Base-by-base conservation (phyloP, 2,329 filamentous ascomycete genomes). In the Aspergillus jensenii region DNA sequence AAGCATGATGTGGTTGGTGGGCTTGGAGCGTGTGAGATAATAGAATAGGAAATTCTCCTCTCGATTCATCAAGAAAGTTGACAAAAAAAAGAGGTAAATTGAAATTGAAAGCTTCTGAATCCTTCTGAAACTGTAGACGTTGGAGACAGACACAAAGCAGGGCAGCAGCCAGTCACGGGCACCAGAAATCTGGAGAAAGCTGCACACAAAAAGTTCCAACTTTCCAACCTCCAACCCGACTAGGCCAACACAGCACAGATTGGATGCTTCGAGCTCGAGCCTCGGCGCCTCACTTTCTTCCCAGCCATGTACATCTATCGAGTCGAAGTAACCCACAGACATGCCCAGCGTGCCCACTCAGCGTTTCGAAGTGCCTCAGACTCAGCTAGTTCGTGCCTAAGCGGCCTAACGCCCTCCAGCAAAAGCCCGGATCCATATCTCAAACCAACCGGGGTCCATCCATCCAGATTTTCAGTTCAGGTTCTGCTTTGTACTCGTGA, bases 31-130 rank as follows among this genome's bases (percentile, higher is more conserved):
- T 73, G 70, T 72, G 70, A 71, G 69, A 71, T 66, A 67, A 74
- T 73, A 74, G 69, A 73, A 69, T 67, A 68, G 66, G 71, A 73
- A 70, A 73, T 74, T 75, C 73, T 75, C 73, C 73, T 72, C 73
- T 75, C 73, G 64, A 63, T 70, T 65, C 25, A 65, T 61, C 61
- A 33, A 50, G 17, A 37, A 37, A 15, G 5, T 37, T 15, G 14
- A 6, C 12, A 15, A 37, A 37, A 37, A 37, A 37, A 31, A 31
- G 9, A 11, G 3, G 27, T 31, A 31, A 31, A 31, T 11, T 11
- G 27, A 31, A 31, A 31, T 31, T 31, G 8, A 31, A 9, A 9
- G 3, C 27, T 31, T 43, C 48, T 51, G 33, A 77, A 17, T 25
- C 23, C 21, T 23, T 23, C 17, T 45, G 43, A 25, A 45, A 25